Conservation (phyloP, 2,329 filamentous ascomycete genomes). For the Penicillium sp. region DNA sequence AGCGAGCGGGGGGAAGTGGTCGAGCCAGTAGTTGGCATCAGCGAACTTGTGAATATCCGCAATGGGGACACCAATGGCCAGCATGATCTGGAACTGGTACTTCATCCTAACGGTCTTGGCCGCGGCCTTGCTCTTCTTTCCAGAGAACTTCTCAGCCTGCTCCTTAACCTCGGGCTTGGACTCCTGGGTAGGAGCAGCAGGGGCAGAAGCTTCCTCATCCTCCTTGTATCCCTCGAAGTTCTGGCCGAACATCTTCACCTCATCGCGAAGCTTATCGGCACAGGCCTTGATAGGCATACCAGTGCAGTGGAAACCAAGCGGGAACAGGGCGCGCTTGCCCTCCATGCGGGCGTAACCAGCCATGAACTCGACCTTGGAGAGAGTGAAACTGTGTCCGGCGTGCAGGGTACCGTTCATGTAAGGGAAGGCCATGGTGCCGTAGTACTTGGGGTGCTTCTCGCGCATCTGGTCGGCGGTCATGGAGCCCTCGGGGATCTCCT, state of each 20-base stretch:
- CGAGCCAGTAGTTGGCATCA: constrained; percentile 87
- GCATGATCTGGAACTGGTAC: constrained; percentile 95
- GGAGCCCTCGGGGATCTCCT: constrained; percentile 74
- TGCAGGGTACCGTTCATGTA: constrained; percentile 90
- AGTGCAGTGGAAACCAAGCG: constrained; percentile 92
- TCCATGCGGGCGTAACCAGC: constrained; percentile 86
- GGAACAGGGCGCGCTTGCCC: constrained; percentile 83
- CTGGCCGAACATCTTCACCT: constrained; percentile 84
- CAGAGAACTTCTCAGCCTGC: constrained; percentile 86
- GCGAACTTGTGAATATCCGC: constrained; percentile 93
- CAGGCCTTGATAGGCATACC: constrained; percentile 98
- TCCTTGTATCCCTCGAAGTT: constrained; percentile 78
- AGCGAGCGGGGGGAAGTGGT: constrained; percentile 84
- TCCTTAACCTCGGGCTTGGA: constrained; percentile 68
- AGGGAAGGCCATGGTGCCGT: constrained; percentile 74
- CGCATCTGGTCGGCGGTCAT: constrained; percentile 74
- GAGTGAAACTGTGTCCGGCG: constrained; percentile 88
- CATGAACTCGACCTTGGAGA: constrained; percentile 90
- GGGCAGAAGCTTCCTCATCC: constrained; percentile 55
- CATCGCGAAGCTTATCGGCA: constrained; percentile 88
- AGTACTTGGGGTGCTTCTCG: constrained; percentile 85
- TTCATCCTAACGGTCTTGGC: constrained; percentile 91
- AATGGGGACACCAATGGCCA: constrained; percentile 80
- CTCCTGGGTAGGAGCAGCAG: constrained; percentile 53
- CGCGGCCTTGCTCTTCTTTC: constrained; percentile 88